Evolutionary conservation across 257 asterid genomes (phyloP).

Genomic region (Thymus mandschuricus): DNA sequence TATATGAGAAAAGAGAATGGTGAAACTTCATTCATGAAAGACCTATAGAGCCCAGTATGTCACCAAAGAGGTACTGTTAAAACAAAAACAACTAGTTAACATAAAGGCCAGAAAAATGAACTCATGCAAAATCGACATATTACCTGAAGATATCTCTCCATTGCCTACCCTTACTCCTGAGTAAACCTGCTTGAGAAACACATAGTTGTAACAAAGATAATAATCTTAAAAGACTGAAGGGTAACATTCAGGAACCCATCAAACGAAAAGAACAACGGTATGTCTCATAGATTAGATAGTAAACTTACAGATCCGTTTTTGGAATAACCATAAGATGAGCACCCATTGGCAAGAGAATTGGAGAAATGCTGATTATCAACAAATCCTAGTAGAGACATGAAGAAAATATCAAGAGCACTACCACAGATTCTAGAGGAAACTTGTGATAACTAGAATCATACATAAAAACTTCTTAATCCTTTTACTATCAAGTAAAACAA

Average conservation of each 20-base stretch:
- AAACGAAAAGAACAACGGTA: background rate
- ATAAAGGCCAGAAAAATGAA: background rate
- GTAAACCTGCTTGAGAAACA: constrained; percentile 50
- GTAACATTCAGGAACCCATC: constrained; percentile 22
- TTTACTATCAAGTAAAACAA: background rate
- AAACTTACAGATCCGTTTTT: constrained; percentile 51
- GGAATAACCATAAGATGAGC: constrained; percentile 19
- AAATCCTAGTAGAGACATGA: constrained; percentile 41
- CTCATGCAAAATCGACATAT: constrained; percentile 12
- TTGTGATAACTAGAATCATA: background rate
- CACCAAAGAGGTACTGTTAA: background rate
- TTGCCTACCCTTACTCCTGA: constrained; percentile 40
- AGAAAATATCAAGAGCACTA: constrained; percentile 24
- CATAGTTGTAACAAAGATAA: background rate
- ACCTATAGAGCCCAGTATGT: background rate
- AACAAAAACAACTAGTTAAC: background rate
- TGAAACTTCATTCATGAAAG: background rate
- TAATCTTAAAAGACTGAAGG: constrained; percentile 2
- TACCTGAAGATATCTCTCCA: constrained; percentile 47
- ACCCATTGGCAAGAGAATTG: constrained; percentile 30
- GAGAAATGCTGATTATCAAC: constrained; percentile 35
- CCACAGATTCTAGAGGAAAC: background rate
- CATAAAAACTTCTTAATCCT: background rate
- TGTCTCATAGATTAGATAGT: background rate
- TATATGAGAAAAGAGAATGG: constrained; percentile 24